Evolutionary conservation across 163 green algal species (phyloP).

Genomic region (Coccomyxa subellipsoidea): DNA sequence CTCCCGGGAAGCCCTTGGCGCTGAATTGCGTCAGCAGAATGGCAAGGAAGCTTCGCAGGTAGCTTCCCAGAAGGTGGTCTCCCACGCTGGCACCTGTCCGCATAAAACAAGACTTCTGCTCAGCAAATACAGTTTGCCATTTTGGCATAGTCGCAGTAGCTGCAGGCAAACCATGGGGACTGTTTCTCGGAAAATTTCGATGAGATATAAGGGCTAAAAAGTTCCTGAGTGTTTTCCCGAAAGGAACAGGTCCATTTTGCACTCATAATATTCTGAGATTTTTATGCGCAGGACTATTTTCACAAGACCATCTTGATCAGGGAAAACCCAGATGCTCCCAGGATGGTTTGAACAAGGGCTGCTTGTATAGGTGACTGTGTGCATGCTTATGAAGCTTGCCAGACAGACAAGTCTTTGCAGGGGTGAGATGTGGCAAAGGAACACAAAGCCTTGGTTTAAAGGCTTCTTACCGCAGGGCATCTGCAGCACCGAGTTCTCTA

Average conservation of each 20-base stretch:
- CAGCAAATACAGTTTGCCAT: too few relatives aligned
- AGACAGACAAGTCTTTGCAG: too few relatives aligned
- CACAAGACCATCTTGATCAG: neutral
- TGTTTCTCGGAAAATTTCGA: too few relatives aligned
- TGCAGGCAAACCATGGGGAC: too few relatives aligned
- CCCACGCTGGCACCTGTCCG: neutral
- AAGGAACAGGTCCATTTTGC: too few relatives aligned
- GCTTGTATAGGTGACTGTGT: too few relatives aligned
- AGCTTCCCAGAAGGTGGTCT: conserved; percentile 24
- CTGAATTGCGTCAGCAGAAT: conserved; percentile 28
- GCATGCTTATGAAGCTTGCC: too few relatives aligned
- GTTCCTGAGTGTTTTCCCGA: too few relatives aligned
- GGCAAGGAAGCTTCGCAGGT: conserved; percentile 22
- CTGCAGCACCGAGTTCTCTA: neutral
- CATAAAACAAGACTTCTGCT: neutral
- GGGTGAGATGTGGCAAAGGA: neutral
- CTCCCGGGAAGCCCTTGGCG: conserved; percentile 23
- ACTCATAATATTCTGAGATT: neutral
- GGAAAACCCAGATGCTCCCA: neutral
- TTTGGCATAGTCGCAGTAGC: too few relatives aligned
- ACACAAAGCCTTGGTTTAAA: neutral
- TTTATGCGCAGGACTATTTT: neutral
- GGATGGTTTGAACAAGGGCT: too few relatives aligned
- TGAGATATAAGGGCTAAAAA: too few relatives aligned
- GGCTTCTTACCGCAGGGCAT: neutral